phyloP scores from a whole-genome alignment of 164 flowering plant genomes.

The Euptelea pleiosperma region DNA sequence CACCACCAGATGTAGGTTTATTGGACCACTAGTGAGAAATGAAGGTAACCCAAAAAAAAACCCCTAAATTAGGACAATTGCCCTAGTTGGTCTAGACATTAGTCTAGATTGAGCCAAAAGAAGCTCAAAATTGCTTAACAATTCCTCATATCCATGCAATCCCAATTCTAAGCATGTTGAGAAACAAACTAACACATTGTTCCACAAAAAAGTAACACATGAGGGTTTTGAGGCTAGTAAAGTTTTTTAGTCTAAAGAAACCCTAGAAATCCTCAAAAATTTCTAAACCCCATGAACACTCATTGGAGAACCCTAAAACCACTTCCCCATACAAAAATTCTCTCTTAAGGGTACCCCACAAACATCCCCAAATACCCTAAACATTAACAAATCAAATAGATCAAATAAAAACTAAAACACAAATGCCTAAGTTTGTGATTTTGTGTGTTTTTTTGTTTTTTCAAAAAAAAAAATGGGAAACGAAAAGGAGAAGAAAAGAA shows the following conservation, averaged over 20 bases:
- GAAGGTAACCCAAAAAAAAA: slow-evolving; percentile 1
- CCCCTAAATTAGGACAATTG: slow-evolving; percentile 15
- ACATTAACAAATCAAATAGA: not conserved
- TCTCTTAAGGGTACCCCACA: slow-evolving; percentile 8
- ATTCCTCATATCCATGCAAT: slow-evolving; percentile 10
- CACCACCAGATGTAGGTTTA: no score
- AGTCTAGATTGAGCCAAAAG: slow-evolving; percentile 37
- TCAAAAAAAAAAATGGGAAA: not conserved
- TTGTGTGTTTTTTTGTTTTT: not conserved
- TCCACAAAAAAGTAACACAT: slow-evolving; percentile 24
- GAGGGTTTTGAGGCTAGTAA: slow-evolving; percentile 26
- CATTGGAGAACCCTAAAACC: slow-evolving; percentile 7
- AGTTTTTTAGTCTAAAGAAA: slow-evolving; percentile 17
- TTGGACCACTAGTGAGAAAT: no score
- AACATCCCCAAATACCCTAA: not conserved
- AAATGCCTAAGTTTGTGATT: not conserved
- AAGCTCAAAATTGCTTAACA: slow-evolving; percentile 21
- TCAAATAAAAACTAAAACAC: not conserved
- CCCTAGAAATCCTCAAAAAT: slow-evolving; percentile 20
- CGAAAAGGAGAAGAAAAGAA: slow-evolving; percentile 5
- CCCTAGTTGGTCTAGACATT: slow-evolving; percentile 25
- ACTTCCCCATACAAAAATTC: slow-evolving; percentile 9
- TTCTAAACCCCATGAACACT: slow-evolving; percentile 23
- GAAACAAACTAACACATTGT: slow-evolving; percentile 29
- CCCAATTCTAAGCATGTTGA: not conserved